These are phyloP conservation scores for Tausonia pullulans DNA, from an alignment of 1,284 basidiomycete species.

Conservation along the genomic window DNA sequence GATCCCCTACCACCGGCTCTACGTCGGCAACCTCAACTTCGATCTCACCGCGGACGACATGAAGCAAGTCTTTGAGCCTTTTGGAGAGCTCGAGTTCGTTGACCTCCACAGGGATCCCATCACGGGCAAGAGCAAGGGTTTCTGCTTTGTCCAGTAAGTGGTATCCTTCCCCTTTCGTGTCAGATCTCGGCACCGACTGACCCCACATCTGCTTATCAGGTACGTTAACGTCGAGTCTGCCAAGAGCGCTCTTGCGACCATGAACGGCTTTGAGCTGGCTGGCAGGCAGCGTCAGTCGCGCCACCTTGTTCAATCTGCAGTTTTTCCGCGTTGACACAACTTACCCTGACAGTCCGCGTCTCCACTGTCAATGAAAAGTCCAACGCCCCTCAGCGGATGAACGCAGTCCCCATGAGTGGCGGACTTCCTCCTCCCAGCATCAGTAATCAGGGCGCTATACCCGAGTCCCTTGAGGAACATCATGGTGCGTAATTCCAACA, in stretches of 20 bases:
- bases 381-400: constrained; percentile 23
- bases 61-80: constrained; percentile 96
- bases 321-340: not conserved
- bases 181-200: not conserved
- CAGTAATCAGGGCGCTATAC: not conserved
- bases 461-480: constrained; percentile 15
- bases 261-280: constrained; percentile 96
- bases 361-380: constrained; percentile 85
- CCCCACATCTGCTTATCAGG: constrained; percentile 35
- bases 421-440: not conserved
- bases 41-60: constrained; percentile 93
- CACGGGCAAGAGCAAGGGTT: constrained; percentile 92
- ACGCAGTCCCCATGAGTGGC: not conserved
- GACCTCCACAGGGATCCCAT: constrained; percentile 84
- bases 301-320: not conserved
- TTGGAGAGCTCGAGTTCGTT: constrained; percentile 94
- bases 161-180: not conserved
- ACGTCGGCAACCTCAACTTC: constrained; percentile 92
- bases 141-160: constrained; percentile 88
- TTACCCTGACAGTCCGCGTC: constrained; percentile 55
- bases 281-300: constrained; percentile 62
- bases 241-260: constrained; percentile 89
- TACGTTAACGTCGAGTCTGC: constrained; percentile 84
- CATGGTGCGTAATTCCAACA: not conserved
- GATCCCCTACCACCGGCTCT: constrained; percentile 58